Percentiles rank a stretch among this genome's conserved stretches.
Evolutionary conservation across 345 rosid species (phyloP).

Genomic region (Linum usitatissimum): DNA sequence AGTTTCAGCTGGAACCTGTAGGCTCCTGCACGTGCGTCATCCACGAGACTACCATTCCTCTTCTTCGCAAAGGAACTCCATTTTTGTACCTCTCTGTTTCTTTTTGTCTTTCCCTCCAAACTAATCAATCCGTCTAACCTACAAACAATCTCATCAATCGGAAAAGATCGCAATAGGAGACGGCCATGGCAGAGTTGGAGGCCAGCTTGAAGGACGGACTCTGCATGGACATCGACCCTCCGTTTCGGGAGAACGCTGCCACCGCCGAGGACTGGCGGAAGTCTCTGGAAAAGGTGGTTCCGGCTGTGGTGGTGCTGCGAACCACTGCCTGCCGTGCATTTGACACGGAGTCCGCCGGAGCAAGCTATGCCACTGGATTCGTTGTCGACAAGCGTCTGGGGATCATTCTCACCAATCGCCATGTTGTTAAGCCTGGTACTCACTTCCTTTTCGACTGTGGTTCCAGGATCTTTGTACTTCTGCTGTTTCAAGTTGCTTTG

Average conservation of each 20-base stretch:
- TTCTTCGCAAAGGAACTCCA: no score
- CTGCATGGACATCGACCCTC: conserved; percentile 55
- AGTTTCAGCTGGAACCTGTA: no score
- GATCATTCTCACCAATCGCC: conserved; percentile 92
- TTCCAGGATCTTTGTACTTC: neutral
- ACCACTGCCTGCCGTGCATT: conserved; percentile 82
- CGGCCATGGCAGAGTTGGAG: conserved; percentile 27
- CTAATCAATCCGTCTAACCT: no score
- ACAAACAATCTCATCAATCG: neutral
- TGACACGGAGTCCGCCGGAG: conserved; percentile 72
- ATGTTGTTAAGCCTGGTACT: conserved; percentile 80
- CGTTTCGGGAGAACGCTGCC: conserved; percentile 40
- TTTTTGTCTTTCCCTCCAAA: no score
- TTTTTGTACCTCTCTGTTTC: no score
- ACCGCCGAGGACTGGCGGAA: conserved; percentile 82
- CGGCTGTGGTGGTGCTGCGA: conserved; percentile 83
- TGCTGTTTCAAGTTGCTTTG: neutral
- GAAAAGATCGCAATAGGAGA: conserved; percentile 43
- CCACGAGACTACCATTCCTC: no score
- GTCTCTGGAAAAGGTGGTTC: conserved; percentile 63
- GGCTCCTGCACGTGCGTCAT: no score
- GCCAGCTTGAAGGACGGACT: conserved; percentile 45
- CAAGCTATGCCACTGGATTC: conserved; percentile 82
- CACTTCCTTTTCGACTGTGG: no score
- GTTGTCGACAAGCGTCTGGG: conserved; percentile 84